These are phyloP conservation scores for Cladophialophora exuberans DNA, from an alignment of 2,329 filamentous ascomycete species.

Conservation along the genomic window DNA sequence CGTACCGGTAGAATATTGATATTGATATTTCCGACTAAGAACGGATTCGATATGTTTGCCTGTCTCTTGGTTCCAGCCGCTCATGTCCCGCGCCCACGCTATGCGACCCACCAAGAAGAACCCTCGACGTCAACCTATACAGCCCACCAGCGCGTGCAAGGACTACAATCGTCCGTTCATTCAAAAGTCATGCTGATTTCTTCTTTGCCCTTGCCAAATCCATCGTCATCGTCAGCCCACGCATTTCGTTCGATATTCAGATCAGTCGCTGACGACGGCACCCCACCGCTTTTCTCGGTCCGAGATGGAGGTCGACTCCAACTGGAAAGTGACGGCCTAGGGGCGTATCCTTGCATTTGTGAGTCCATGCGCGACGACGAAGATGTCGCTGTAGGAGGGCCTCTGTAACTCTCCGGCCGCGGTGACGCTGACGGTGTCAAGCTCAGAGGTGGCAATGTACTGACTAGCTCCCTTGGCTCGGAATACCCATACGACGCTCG, in stretches of 20 bases:
- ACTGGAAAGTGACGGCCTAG: slow-evolving; percentile 13
- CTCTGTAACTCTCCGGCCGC: slow-evolving; percentile 17
- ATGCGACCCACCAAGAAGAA: slow-evolving; percentile 24
- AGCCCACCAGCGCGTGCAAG: no score
- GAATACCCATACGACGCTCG: slow-evolving; percentile 12
- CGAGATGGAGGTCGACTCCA: slow-evolving; percentile 12
- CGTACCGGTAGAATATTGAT: no score
- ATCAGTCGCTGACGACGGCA: slow-evolving; percentile 31
- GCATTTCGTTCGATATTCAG: slow-evolving; percentile 58
- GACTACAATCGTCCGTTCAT: slow-evolving; percentile 48
- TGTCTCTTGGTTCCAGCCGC: no score
- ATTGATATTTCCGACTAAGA: no score
- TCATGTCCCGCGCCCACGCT: slow-evolving; percentile 11
- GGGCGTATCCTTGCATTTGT: slow-evolving; percentile 31
- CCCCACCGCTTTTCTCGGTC: neutral
- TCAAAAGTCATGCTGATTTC: slow-evolving; percentile 84
- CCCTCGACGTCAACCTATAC: no score
- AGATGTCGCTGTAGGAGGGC: slow-evolving; percentile 26
- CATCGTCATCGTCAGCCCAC: slow-evolving; percentile 71
- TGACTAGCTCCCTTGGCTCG: slow-evolving; percentile 30
- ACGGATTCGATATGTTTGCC: no score
- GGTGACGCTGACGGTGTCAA: slow-evolving; percentile 19
- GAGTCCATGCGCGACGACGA: no score
- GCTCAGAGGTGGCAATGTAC: slow-evolving; percentile 31
- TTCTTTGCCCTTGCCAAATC: slow-evolving; percentile 70